These are phyloP conservation scores for Prosopis cineraria DNA, from an alignment of 306 rosid species.

Conservation along the genomic window DNA sequence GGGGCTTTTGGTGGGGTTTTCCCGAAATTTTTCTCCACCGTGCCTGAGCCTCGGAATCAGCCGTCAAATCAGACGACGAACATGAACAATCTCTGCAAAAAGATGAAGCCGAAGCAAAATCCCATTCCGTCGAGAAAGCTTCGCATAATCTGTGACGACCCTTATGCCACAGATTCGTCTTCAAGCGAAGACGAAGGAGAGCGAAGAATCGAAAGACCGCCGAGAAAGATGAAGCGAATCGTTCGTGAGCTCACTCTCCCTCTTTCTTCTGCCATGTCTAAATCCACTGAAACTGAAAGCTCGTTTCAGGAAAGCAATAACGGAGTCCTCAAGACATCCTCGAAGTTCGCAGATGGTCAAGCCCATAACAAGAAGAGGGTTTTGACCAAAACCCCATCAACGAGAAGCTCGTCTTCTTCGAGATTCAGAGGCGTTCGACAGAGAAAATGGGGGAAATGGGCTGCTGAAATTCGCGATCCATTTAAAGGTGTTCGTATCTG, in stretches of 20 bases:
- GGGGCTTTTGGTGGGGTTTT: slow-evolving; percentile 41
- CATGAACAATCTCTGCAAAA: slow-evolving; percentile 1
- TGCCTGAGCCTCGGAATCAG: slow-evolving; percentile 43
- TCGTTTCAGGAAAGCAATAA: slow-evolving; percentile 48
- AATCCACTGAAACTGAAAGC: slow-evolving; percentile 39
- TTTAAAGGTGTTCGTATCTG: slow-evolving; percentile 58
- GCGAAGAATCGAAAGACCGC: too few relatives aligned
- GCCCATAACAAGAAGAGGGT: slow-evolving; percentile 34
- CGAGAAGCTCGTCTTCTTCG: slow-evolving; percentile 39
- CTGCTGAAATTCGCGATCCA: slow-evolving; percentile 86
- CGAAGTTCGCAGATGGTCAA: background rate
- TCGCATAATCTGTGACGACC: slow-evolving; percentile 65
- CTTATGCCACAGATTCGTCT: slow-evolving; percentile 77
- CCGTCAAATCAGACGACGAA: background rate
- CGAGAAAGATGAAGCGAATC: slow-evolving; percentile 37
- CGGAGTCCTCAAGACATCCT: slow-evolving; percentile 23
- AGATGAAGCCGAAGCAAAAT: slow-evolving; percentile 18
- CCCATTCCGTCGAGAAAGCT: slow-evolving; percentile 42
- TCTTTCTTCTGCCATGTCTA: background rate
- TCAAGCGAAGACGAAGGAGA: slow-evolving; percentile 65
- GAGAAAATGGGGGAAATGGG: slow-evolving; percentile 93
- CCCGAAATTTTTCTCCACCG: background rate
- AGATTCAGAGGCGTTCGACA: slow-evolving; percentile 75
- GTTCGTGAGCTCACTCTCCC: slow-evolving; percentile 54
- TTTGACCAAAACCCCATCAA: slow-evolving; percentile 32